These are phyloP conservation scores for Raddia guianensis DNA, from an alignment of 176 grass and related monocot genomes.

Conservation along the genomic window DNA sequence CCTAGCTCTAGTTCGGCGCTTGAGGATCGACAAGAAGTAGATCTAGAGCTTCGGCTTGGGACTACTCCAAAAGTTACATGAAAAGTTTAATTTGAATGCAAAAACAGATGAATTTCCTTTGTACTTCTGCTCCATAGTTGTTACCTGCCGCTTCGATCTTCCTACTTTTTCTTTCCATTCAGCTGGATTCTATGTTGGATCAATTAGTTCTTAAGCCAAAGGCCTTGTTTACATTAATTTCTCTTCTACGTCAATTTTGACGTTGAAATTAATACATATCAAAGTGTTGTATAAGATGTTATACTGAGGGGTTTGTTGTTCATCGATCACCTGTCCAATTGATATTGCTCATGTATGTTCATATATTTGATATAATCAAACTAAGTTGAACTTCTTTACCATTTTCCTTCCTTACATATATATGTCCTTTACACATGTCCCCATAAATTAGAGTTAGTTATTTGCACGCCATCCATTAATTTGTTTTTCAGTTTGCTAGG, in stretches of 20 bases:
- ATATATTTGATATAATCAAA: not conserved
- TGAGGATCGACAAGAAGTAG: conserved; percentile 46
- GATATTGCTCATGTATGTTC: not conserved
- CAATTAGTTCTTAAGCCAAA: conserved; percentile 31
- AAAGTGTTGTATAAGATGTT: conserved; percentile 8
- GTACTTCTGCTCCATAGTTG: not conserved
- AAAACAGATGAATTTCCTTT: not conserved
- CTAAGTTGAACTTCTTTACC: not conserved
- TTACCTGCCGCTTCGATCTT: not conserved
- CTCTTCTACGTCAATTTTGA: not conserved
- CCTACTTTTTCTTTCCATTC: not conserved
- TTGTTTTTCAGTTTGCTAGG: not conserved
- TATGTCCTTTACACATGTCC: not conserved
- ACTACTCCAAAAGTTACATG: conserved; percentile 52
- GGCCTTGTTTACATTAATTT: not conserved
- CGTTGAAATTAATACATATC: conserved; percentile 6
- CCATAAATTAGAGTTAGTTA: not conserved
- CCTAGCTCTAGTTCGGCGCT: conserved; percentile 37
- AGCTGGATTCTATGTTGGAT: conserved; percentile 18
- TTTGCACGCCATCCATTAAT: not conserved
- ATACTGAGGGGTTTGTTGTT: not conserved
- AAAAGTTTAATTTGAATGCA: conserved; percentile 22
- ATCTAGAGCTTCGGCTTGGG: conserved; percentile 83
- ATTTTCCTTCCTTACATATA: not conserved
- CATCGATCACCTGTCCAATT: not conserved